Conservation (phyloP, 208 protist species). For the Leishmania arabica region DNA sequence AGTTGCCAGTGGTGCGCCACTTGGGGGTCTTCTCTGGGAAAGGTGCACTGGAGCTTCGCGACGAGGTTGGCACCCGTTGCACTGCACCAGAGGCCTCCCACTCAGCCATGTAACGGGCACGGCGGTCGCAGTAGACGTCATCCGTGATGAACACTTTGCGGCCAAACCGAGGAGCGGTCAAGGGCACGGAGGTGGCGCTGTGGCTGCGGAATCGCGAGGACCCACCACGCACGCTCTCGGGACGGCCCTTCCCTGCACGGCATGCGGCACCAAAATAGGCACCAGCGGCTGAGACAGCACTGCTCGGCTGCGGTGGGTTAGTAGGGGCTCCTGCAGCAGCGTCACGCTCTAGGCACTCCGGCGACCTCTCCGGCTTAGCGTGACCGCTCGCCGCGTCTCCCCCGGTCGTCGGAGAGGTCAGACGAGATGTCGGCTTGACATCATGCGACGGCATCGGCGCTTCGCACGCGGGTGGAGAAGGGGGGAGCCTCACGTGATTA, state of each 20-base stretch:
- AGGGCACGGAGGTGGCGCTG: conserved; percentile 11
- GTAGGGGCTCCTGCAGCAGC: background rate
- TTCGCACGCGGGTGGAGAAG: background rate
- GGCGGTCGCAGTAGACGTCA: conserved; percentile 59
- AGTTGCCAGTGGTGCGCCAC: conserved; percentile 49
- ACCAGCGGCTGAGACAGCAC: background rate
- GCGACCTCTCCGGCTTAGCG: conserved; percentile 27
- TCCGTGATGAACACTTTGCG: conserved; percentile 87
- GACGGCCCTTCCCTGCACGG: background rate
- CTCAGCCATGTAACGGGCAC: conserved; percentile 50
- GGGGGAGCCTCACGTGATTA: background rate
- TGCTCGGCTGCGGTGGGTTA: background rate
- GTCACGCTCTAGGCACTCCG: conserved; percentile 14
- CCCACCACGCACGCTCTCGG: conserved; percentile 4
- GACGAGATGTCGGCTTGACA: background rate
- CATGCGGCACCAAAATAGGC: background rate
- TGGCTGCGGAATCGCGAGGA: conserved; percentile 9
- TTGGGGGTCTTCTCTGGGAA: conserved; percentile 64
- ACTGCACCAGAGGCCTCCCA: conserved; percentile 68
- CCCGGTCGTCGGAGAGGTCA: background rate
- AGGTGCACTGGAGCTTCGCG: conserved; percentile 61
- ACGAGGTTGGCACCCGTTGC: conserved; percentile 29
- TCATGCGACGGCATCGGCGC: background rate
- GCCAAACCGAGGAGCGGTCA: conserved; percentile 41
- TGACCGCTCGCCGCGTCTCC: conserved; percentile 17